These are phyloP conservation scores for Tylopilus felleus DNA, from an alignment of 768 basidiomycete species.

Conservation along the genomic window DNA sequence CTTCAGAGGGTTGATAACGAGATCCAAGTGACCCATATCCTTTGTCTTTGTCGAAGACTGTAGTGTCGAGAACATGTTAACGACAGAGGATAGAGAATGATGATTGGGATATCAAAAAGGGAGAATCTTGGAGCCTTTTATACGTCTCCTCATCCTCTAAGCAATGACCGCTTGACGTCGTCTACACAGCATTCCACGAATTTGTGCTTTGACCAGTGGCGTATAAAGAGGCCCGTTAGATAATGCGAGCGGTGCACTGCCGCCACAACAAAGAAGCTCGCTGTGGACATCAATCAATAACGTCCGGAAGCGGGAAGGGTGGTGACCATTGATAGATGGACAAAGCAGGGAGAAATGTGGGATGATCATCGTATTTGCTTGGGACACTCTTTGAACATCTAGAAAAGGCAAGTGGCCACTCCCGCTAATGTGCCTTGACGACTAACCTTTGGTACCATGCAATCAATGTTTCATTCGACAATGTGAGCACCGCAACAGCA, in stretches of 20 bases:
- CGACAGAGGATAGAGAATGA: neutral
- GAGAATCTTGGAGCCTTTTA: constrained; percentile 14
- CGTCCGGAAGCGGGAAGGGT: neutral
- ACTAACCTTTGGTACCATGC: constrained; percentile 3
- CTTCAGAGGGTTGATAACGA: neutral
- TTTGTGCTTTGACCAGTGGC: constrained; percentile 21
- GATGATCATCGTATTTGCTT: constrained; percentile 3
- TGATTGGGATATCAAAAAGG: neutral
- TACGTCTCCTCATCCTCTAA: constrained; percentile 7
- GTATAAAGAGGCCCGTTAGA: constrained; percentile 4
- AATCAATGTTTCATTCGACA: constrained; percentile 10
- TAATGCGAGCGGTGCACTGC: constrained; percentile 20
- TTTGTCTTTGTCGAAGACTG: constrained; percentile 1
- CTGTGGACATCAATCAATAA: constrained; percentile 5
- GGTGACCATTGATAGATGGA: constrained; percentile 14
- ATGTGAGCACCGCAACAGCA: constrained; percentile 16
- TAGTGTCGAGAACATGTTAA: constrained; percentile 6
- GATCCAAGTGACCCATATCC: neutral
- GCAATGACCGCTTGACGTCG: constrained; percentile 9
- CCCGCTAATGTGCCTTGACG: constrained; percentile 6
- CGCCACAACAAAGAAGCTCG: constrained; percentile 15
- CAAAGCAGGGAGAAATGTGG: constrained; percentile 19
- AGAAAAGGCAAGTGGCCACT: constrained; percentile 16
- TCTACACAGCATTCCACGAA: constrained; percentile 3
- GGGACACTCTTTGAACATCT: neutral